These are phyloP conservation scores for Scheffersomyces amazonensis DNA, from an alignment of 805 yeast species.

Conservation along the genomic window DNA sequence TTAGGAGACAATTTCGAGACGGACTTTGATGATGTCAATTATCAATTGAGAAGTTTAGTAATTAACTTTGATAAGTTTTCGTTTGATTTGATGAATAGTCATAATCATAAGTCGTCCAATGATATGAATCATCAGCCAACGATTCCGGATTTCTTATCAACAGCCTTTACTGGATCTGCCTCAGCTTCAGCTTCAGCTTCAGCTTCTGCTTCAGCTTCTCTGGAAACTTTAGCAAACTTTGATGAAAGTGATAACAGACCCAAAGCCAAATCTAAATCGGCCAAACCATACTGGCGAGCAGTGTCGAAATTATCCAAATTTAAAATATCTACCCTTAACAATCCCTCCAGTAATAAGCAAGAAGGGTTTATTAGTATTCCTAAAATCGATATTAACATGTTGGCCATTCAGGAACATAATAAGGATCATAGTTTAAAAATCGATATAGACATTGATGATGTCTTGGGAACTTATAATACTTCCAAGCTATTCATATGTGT, in stretches of 20 bases:
- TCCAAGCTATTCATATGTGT: constrained; percentile 28
- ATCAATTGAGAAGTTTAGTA: constrained; percentile 17
- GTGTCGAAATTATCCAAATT: constrained; percentile 12
- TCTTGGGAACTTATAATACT: constrained; percentile 22
- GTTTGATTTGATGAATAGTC: neutral
- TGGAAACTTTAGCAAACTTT: constrained; percentile 19
- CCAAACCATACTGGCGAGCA: constrained; percentile 20
- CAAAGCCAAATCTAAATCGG: too few species aligned
- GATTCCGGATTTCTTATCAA: neutral
- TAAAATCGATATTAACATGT: constrained; percentile 8
- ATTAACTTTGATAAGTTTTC: constrained; percentile 1
- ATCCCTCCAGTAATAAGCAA: constrained; percentile 2
- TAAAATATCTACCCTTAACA: constrained; percentile 4
- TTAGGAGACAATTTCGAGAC: constrained; percentile 10
- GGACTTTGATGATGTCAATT: constrained; percentile 14
- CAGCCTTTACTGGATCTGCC: neutral
- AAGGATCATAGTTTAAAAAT: constrained; percentile 11
- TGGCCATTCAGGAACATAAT: constrained; percentile 5
- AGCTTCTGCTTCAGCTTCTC: constrained; percentile 18
- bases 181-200: constrained; percentile 1
- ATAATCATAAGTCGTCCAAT: too few species aligned
- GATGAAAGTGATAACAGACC: constrained; percentile 1
- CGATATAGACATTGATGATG: constrained; percentile 10
- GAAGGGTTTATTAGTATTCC: constrained; percentile 21
- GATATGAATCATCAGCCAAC: neutral